Conservation (phyloP, 2,329 filamentous ascomycete genomes). For the Lachnellula arida region DNA sequence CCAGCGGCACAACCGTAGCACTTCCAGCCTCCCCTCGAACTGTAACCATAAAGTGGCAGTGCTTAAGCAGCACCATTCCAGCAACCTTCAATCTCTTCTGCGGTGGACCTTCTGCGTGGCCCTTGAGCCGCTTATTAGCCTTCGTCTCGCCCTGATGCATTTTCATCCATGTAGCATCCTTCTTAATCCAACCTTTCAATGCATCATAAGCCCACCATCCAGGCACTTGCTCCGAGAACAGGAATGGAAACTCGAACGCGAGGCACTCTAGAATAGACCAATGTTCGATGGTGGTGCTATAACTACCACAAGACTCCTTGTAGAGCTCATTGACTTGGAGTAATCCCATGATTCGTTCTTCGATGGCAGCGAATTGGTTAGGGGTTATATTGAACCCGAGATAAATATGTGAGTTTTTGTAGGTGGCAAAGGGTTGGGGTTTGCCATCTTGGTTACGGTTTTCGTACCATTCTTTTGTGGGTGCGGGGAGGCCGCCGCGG, state of each 20-base stretch:
- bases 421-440: neutral
- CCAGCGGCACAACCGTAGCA: neutral
- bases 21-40: neutral
- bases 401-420: neutral
- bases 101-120: neutral
- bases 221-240: neutral
- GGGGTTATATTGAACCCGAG: neutral
- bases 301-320: neutral
- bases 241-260: neutral
- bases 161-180: neutral
- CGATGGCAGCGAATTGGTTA: neutral
- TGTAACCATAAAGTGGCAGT: neutral
- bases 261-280: neutral
- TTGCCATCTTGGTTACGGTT: neutral
- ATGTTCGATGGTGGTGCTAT: neutral
- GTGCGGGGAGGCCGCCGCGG: neutral
- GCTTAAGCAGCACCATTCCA: neutral
- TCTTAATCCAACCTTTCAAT: neutral
- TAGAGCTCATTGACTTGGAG: neutral
- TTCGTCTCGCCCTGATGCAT: neutral
- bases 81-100: neutral
- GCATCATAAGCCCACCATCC: neutral
- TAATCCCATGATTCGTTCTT: neutral
- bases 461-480: slow-evolving; percentile 1
- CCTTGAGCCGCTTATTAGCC: neutral